phyloP scores from a whole-genome alignment of 345 rosid genomes.

The Cardamine chenopodiifolia region DNA sequence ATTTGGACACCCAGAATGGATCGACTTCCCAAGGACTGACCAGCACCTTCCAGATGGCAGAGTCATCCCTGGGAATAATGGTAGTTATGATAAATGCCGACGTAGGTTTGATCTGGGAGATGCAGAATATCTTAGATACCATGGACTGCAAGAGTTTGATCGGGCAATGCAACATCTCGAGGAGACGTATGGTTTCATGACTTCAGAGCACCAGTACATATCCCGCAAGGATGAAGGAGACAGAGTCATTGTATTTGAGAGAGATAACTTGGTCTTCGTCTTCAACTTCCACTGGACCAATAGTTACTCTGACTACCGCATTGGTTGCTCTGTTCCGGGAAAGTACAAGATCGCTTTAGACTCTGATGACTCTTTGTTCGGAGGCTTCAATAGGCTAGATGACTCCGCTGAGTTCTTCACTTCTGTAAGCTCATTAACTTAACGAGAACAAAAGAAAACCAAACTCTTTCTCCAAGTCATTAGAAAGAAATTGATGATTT shows the following conservation, averaged over 20 bases:
- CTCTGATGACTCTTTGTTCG: constrained; percentile 74
- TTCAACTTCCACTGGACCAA: constrained; percentile 91
- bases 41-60: constrained; percentile 74
- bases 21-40: constrained; percentile 93
- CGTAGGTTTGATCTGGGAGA: constrained; percentile 97
- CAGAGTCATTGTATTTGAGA: constrained; percentile 74
- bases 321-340: constrained; percentile 86
- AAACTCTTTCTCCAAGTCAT: background rate
- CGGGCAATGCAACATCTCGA: constrained; percentile 89
- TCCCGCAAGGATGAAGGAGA: constrained; percentile 90
- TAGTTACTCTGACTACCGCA: constrained; percentile 77
- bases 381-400: constrained; percentile 72
- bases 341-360: constrained; percentile 90
- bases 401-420: constrained; percentile 70
- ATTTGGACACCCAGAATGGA: constrained; percentile 99
- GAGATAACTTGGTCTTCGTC: constrained; percentile 85
- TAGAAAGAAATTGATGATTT: constrained; percentile 17
- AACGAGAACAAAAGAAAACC: background rate
- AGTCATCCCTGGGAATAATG: constrained; percentile 69
- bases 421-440: constrained; percentile 53
- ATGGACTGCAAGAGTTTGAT: constrained; percentile 91
- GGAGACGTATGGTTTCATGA: constrained; percentile 80
- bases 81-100: constrained; percentile 88
- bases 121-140: constrained; percentile 75
- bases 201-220: constrained; percentile 84